Base-by-base conservation (phyloP, 2,329 filamentous ascomycete genomes). In the Pestalotiopsis sp. region DNA sequence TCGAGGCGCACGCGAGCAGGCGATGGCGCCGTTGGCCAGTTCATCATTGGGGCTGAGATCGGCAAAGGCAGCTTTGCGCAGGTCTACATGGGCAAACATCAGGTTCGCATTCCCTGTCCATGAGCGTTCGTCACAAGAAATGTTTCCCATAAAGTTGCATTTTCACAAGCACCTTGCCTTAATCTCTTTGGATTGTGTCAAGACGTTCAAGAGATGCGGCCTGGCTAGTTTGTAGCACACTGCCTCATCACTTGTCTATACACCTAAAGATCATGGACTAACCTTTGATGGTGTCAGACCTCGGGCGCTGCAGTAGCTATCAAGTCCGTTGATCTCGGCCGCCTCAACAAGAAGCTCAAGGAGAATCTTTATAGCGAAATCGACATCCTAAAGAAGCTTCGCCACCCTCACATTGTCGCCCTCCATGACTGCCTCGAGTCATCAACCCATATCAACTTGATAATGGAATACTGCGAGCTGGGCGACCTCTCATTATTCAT, bases 391-490 rank as follows among this genome's bases (percentile, higher is more conserved):
- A 96, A 96, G 81, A 93, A 90, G 72, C 88, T 99, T 36, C 93
- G 96, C 69, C 96, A 99, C 81, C 96, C 96, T 36, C 96, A 99
- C 78, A 98, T 99, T 74, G 96, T 98, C 73, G 93, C 94, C 74
- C 91, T 99, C 62, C 95, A 98, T 84, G 94, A 97, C 81, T 98
- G 95, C 83, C 88, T 95, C 79, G 95, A 98, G 80, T 92, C 93
- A 0, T 85, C 89, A 3, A 91, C 91, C 25, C 93, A 97, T 77
- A 98, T 98, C 82, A 96, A 99, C 81, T 88, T 99, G 69, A 91
- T 98, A 71, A 99, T 98, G 95, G 96, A 99, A 83, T 98, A 97
- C 82, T 98, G 96, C 82, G 94, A 97, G 78, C 88, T 99, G 55
- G 95, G 96, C 25, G 96, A 99, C 78, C 83, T 99, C 69, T 97